Conservation (phyloP, 805 yeast species). For the Suhomyces faveliae region DNA sequence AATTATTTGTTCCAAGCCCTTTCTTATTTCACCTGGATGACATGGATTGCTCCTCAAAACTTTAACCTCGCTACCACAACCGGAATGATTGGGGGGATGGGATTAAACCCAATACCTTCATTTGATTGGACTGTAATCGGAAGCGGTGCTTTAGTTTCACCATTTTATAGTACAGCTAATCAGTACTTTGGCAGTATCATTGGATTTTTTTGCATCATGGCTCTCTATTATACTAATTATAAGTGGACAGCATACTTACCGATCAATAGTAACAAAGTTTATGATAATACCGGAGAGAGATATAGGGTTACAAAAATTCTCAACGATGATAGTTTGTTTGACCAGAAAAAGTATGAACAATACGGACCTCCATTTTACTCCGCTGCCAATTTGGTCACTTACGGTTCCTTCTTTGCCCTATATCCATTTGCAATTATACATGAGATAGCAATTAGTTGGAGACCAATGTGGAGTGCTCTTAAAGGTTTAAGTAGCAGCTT, state of each 20-base stretch:
- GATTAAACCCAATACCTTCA: constrained; percentile 6
- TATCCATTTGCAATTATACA: constrained; percentile 25
- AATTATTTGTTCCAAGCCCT: constrained; percentile 41
- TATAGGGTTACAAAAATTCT: constrained; percentile 5
- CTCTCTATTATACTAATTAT: constrained; percentile 19
- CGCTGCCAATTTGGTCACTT: constrained; percentile 25
- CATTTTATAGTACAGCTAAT: constrained; percentile 4
- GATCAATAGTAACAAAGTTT: constrained; percentile 9
- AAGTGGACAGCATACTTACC: constrained; percentile 27
- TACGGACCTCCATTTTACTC: constrained; percentile 30
- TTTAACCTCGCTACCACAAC: constrained; percentile 48
- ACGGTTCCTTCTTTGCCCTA: constrained; percentile 26
- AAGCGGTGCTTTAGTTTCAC: background rate
- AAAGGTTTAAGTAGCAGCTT: constrained; percentile 13
- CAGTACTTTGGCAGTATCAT: constrained; percentile 17
- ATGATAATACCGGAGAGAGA: constrained; percentile 8
- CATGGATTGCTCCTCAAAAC: constrained; percentile 57
- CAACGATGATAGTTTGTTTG: constrained; percentile 10
- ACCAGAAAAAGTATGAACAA: constrained; percentile 17
- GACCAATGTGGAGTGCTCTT: constrained; percentile 12
- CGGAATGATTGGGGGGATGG: constrained; percentile 37
- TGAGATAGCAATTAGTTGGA: constrained; percentile 13
- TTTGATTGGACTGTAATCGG: constrained; percentile 6
- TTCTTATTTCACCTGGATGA: constrained; percentile 52
- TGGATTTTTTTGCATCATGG: constrained; percentile 20